Conservation (phyloP, 2,329 filamentous ascomycete genomes). For the Acrocalymma vagum region DNA sequence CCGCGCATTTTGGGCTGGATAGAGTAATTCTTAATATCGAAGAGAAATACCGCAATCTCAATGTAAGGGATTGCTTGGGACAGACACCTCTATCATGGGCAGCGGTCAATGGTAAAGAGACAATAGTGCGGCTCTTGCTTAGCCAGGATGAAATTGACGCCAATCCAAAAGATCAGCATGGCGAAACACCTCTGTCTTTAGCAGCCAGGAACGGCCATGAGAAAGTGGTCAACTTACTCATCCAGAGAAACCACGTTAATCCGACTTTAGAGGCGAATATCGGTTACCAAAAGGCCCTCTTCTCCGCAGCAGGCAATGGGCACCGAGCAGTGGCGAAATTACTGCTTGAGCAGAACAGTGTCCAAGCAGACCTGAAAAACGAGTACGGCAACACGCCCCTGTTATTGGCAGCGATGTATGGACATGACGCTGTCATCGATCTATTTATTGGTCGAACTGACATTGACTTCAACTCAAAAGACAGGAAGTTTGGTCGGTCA, state of each 20-base stretch:
- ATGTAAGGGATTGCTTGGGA: not conserved
- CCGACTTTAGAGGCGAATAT: not conserved
- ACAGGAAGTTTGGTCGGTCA: too few species aligned
- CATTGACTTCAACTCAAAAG: too few species aligned
- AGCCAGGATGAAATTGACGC: not conserved
- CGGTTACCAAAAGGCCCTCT: conserved; percentile 3
- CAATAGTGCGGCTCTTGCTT: conserved; percentile 1
- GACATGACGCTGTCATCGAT: not conserved
- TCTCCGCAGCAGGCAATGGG: conserved; percentile 1
- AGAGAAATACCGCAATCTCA: too few species aligned
- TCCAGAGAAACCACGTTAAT: not conserved
- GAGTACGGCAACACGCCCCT: conserved; percentile 1
- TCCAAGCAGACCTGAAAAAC: conserved; percentile 20
- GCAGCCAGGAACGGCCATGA: not conserved
- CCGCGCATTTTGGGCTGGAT: too few species aligned
- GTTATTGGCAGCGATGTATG: conserved; percentile 3
- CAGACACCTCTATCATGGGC: conserved; percentile 4
- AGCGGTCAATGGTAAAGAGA: not conserved
- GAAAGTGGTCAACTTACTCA: not conserved
- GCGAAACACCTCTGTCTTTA: conserved; percentile 5
- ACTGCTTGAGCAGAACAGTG: not conserved
- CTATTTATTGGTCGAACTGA: too few species aligned
- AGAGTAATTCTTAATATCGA: too few species aligned
- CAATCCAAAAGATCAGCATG: not conserved
- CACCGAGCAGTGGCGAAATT: not conserved